Conservation (phyloP, 1,284 basidiomycete species). For the Gomphus bonarii region DNA sequence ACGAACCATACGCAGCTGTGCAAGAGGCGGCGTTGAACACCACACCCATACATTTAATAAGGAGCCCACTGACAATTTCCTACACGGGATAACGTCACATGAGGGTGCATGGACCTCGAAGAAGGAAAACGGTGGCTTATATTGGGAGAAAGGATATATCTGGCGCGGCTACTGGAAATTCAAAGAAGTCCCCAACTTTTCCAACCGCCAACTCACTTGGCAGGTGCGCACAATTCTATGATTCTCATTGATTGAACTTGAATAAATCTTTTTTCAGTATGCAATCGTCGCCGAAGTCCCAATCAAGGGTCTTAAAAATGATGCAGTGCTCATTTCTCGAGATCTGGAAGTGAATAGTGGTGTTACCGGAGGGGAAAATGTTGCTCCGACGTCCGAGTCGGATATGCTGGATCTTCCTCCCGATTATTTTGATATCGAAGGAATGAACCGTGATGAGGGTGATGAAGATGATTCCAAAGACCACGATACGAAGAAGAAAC, state of each 20-base stretch:
- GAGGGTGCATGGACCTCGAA: background rate
- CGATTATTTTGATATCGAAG: too few species aligned
- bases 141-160: slow-evolving; percentile 6
- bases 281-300: too few species aligned
- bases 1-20: background rate
- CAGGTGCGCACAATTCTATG: background rate
- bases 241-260: background rate
- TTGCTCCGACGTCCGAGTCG: too few species aligned
- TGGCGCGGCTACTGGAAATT: slow-evolving; percentile 3
- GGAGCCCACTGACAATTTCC: slow-evolving; percentile 1
- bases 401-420: too few species aligned
- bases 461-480: too few species aligned
- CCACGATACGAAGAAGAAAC: too few species aligned
- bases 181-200: background rate
- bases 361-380: background rate
- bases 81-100: background rate
- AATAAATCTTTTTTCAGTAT: background rate
- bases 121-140: background rate
- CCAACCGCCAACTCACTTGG: background rate
- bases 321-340: background rate
- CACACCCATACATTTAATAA: background rate
- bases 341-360: background rate
- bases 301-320: too few species aligned
- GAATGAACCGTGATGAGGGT: too few species aligned
- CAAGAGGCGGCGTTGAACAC: background rate